A percentile compares a stretch with the other conserved stretches of the same genome.
phyloP scores from a whole-genome alignment of 192 early-diverging fungal genomes.

The Umbelopsis sp. region DNA sequence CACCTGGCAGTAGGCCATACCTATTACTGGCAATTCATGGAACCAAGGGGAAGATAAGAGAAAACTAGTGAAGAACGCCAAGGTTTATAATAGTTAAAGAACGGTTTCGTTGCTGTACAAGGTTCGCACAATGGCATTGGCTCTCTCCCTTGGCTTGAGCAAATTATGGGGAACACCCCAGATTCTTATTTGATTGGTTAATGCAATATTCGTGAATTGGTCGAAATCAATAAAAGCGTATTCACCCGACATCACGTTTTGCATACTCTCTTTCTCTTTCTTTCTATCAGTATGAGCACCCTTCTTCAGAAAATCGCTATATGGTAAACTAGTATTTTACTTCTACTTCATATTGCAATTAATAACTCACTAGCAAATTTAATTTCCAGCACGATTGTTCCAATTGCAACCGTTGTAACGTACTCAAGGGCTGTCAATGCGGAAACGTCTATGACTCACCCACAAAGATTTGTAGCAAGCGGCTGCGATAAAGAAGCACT shows the following conservation, averaged over 20 bases:
- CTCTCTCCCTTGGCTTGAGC: neutral
- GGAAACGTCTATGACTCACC: conserved; percentile 4
- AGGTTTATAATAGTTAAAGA: no score
- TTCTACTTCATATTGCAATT: neutral
- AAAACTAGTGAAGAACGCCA: neutral
- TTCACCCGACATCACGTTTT: neutral
- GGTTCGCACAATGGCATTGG: no score
- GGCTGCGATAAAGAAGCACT: conserved; percentile 14
- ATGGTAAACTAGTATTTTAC: neutral
- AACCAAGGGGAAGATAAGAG: neutral
- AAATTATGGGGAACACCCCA: neutral
- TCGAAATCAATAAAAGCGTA: neutral
- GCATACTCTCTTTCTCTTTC: neutral
- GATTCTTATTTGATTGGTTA: conserved; percentile 5
- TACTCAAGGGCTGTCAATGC: conserved; percentile 8
- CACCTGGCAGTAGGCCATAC: no score
- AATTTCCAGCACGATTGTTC: neutral
- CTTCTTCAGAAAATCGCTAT: conserved; percentile 2
- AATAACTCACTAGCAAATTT: neutral
- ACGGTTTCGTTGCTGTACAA: no score
- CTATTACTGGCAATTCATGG: no score
- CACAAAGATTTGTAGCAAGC: conserved; percentile 4
- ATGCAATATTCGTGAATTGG: neutral
- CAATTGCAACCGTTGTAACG: neutral
- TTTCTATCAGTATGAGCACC: conserved; percentile 4